A percentile compares a stretch with the other conserved stretches of the same genome.
phyloP scores from a whole-genome alignment of 108 stramenopile species.

The Nannochloropsis oceanica region DNA sequence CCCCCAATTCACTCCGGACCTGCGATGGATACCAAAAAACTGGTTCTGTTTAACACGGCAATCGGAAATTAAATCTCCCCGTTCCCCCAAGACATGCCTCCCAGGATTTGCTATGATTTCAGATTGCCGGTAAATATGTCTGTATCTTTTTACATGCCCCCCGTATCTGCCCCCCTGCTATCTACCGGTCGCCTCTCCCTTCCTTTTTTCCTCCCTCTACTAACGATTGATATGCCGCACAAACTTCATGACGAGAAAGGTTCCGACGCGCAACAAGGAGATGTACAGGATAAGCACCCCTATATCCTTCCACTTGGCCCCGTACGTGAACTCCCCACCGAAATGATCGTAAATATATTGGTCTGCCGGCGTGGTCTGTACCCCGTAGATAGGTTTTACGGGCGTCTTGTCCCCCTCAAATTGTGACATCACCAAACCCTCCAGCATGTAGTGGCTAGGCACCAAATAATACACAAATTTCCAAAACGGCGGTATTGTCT shows the following conservation, averaged over 20 bases:
- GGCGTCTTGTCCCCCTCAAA: slow-evolving; percentile 12
- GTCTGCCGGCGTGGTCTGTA: background rate
- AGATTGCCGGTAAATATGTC: too few species aligned
- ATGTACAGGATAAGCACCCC: slow-evolving; percentile 4
- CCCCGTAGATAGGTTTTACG: background rate
- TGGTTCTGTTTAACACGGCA: too few species aligned
- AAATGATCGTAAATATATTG: slow-evolving; percentile 1
- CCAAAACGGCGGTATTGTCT: background rate
- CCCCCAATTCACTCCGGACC: too few species aligned
- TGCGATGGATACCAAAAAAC: too few species aligned
- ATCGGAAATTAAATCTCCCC: too few species aligned
- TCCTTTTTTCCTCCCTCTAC: background rate
- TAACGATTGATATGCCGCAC: slow-evolving; percentile 11
- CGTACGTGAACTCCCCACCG: slow-evolving; percentile 17
- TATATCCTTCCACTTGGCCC: slow-evolving; percentile 4
- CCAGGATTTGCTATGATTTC: too few species aligned
- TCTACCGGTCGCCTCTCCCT: too few species aligned
- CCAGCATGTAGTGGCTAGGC: slow-evolving; percentile 29
- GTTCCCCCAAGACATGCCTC: too few species aligned
- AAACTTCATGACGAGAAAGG: slow-evolving; percentile 3
- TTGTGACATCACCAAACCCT: slow-evolving; percentile 18
- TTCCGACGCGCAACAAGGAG: background rate
- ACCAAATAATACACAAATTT: slow-evolving; percentile 14
- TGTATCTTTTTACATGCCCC: too few species aligned
- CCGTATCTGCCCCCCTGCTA: too few species aligned